These are phyloP conservation scores for Penicillium fuscoglaucum DNA, from an alignment of 2,329 filamentous ascomycete species.

Conservation along the genomic window DNA sequence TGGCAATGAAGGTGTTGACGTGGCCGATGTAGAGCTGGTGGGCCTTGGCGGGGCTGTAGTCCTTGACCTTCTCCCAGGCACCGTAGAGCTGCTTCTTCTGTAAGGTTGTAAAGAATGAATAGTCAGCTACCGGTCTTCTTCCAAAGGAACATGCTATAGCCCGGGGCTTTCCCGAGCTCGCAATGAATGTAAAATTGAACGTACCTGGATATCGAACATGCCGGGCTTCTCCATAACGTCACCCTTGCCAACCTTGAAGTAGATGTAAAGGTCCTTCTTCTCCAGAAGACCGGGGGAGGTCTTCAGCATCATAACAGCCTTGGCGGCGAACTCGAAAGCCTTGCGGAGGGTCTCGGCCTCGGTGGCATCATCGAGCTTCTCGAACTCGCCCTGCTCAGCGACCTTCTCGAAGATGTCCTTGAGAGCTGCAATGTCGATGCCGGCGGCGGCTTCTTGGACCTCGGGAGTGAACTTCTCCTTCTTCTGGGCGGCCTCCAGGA, in stretches of 20 bases:
- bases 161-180: background rate
- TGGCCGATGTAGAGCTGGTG: constrained; percentile 74
- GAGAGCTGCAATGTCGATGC: constrained; percentile 29
- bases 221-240: constrained; percentile 35
- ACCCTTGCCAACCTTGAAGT: constrained; percentile 41
- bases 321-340: constrained; percentile 35
- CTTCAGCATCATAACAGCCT: constrained; percentile 33
- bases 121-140: constrained; percentile 18
- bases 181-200: background rate
- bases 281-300: constrained; percentile 26
- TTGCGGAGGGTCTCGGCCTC: constrained; percentile 20
- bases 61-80: constrained; percentile 71
- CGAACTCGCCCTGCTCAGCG: constrained; percentile 18
- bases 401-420: constrained; percentile 23
- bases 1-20: constrained; percentile 69
- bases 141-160: background rate
- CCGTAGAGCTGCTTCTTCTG: constrained; percentile 78
- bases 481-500: constrained; percentile 30
- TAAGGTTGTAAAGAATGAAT: constrained; percentile 6
- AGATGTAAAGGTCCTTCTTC: constrained; percentile 38
- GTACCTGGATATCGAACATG: constrained; percentile 45
- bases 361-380: constrained; percentile 16
- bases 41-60: constrained; percentile 65
- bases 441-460: constrained; percentile 29
- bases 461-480: constrained; percentile 32